phyloP scores from a whole-genome alignment of 2,329 filamentous ascomycete species.

The Curvularia verruculosa region DNA sequence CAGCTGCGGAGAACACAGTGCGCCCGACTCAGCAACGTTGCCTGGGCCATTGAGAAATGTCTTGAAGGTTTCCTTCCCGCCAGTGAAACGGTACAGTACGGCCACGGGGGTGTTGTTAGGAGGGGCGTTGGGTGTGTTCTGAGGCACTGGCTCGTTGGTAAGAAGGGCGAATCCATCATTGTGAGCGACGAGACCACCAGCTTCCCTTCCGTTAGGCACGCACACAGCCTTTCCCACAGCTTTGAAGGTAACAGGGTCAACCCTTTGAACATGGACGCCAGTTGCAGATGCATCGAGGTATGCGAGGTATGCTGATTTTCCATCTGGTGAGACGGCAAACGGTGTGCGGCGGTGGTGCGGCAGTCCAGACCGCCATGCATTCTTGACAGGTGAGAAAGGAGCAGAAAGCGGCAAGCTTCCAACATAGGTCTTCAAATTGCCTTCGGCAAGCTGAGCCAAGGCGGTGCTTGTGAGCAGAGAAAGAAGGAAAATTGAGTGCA shows the following conservation, averaged over 20 bases:
- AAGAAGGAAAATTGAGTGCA: conserved; percentile 41
- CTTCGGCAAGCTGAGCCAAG: conserved; percentile 50
- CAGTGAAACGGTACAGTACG: conserved; percentile 64
- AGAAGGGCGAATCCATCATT: conserved; percentile 68
- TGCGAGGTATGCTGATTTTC: conserved; percentile 64
- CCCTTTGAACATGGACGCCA: conserved; percentile 63
- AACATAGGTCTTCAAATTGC: conserved; percentile 51
- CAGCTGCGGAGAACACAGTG: conserved; percentile 62
- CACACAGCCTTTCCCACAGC: conserved; percentile 60
- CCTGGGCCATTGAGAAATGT: conserved; percentile 65
- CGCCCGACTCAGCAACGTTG: conserved; percentile 55
- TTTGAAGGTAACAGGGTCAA: conserved; percentile 62
- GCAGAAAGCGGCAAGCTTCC: conserved; percentile 56
- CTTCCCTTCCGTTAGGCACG: conserved; percentile 62
- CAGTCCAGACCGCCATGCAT: conserved; percentile 66
- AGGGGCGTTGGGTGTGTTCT: conserved; percentile 58
- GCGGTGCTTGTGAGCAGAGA: conserved; percentile 43
- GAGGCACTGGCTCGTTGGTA: conserved; percentile 62
- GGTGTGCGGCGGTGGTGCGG: conserved; percentile 68
- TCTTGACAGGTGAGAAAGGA: conserved; percentile 63
- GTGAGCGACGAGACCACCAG: conserved; percentile 65
- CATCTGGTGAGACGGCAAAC: conserved; percentile 65
- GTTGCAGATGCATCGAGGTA: conserved; percentile 64
- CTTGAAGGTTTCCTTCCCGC: conserved; percentile 63
- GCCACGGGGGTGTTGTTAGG: conserved; percentile 59